These are phyloP conservation scores for Coemansia sp. DNA, from an alignment of 192 early-diverging fungal species.

Conservation along the genomic window DNA sequence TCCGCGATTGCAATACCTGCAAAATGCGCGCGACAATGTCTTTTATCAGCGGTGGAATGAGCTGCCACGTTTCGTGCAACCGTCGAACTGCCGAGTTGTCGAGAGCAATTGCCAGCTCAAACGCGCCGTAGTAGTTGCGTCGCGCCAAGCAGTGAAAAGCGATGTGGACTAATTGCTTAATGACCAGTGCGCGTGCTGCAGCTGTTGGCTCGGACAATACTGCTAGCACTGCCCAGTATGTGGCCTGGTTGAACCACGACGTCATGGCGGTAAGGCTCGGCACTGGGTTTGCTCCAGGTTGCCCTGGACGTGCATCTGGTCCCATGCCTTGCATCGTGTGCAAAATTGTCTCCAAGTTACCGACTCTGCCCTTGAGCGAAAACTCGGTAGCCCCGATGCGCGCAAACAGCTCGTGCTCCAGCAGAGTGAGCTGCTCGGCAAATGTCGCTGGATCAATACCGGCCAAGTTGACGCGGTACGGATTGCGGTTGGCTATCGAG, in stretches of 20 bases:
- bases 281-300: slow-evolving; percentile 31
- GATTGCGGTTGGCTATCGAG: slow-evolving; percentile 52
- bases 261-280: slow-evolving; percentile 52
- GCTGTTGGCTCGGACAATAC: slow-evolving; percentile 48
- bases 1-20: slow-evolving; percentile 46
- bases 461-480: slow-evolving; percentile 46
- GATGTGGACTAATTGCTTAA: slow-evolving; percentile 53
- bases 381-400: slow-evolving; percentile 68
- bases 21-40: slow-evolving; percentile 48
- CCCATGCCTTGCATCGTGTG: slow-evolving; percentile 49
- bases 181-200: slow-evolving; percentile 41
- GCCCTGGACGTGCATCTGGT: slow-evolving; percentile 23
- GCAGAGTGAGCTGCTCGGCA: slow-evolving; percentile 70
- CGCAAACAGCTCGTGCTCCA: slow-evolving; percentile 72
- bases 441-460: slow-evolving; percentile 61
- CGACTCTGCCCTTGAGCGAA: slow-evolving; percentile 53
- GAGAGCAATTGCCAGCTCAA: slow-evolving; percentile 56
- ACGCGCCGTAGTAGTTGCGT: slow-evolving; percentile 55
- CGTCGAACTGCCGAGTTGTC: slow-evolving; percentile 54
- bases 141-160: slow-evolving; percentile 56
- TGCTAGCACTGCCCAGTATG: slow-evolving; percentile 53
- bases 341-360: slow-evolving; percentile 48
- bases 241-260: slow-evolving; percentile 58
- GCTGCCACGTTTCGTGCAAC: slow-evolving; percentile 52
- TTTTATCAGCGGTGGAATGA: slow-evolving; percentile 45